Conservation (phyloP, 2,329 filamentous ascomycete genomes). For the Helotiales sp. region DNA sequence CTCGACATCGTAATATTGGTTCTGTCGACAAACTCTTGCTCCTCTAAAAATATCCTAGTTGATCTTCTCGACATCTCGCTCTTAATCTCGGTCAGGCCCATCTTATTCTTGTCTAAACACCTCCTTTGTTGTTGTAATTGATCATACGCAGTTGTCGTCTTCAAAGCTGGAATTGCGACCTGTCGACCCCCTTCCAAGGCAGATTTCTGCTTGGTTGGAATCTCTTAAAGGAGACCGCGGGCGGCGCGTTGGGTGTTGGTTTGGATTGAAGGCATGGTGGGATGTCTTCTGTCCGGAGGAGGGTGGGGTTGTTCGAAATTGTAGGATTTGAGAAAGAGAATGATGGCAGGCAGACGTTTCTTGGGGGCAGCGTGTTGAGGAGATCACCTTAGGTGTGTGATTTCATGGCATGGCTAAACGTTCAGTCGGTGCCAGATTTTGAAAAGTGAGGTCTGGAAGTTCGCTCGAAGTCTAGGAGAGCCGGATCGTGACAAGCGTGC, state of each 20-base stretch:
- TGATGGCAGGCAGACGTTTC: neutral
- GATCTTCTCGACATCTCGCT: constrained; percentile 33
- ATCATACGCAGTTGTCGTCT: neutral
- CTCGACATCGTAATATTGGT: neutral
- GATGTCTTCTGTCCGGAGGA: constrained; percentile 25
- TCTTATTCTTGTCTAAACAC: constrained; percentile 19
- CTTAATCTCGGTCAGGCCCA: constrained; percentile 9
- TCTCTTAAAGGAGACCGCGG: constrained; percentile 30
- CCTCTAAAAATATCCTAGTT: constrained; percentile 30
- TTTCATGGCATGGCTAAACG: neutral
- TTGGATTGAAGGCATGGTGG: constrained; percentile 30
- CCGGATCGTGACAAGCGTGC: constrained; percentile 1
- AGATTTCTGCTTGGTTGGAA: constrained; percentile 3
- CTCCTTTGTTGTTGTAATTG: neutral
- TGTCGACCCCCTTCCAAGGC: neutral
- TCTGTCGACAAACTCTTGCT: constrained; percentile 23
- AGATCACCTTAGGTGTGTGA: neutral
- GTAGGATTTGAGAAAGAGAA: neutral
- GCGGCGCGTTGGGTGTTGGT: constrained; percentile 16
- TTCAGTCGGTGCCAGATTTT: neutral
- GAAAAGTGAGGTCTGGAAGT: neutral
- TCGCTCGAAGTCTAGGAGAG: constrained; percentile 1
- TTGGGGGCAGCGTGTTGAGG: neutral
- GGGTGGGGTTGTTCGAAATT: neutral
- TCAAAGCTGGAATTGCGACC: neutral